A percentile compares a stretch with the other conserved stretches of the same genome.
These are phyloP conservation scores for Kodamaea alishanica DNA, from an alignment of 1,139 yeast species.

Conservation along the genomic window DNA sequence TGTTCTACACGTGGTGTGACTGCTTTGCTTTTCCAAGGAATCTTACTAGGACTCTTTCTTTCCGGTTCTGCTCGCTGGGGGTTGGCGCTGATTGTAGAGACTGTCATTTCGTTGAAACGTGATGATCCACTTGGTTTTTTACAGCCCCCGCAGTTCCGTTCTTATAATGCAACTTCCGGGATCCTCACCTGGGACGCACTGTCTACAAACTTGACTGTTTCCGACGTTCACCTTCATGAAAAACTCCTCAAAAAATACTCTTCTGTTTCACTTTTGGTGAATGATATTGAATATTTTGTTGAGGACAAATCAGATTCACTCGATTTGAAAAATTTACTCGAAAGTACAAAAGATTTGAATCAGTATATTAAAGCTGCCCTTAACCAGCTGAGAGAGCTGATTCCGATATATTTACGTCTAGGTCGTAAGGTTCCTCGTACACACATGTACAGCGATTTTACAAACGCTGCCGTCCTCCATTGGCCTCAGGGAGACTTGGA, in stretches of 20 bases:
- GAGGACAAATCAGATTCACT: constrained; percentile 45
- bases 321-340: constrained; percentile 38
- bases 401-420: constrained; percentile 50
- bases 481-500: constrained; percentile 58
- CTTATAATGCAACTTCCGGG: constrained; percentile 32
- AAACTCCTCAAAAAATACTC: constrained; percentile 18
- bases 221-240: constrained; percentile 5
- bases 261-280: constrained; percentile 63
- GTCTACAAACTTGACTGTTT: constrained; percentile 1
- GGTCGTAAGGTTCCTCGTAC: constrained; percentile 48
- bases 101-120: constrained; percentile 61
- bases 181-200: constrained; percentile 31
- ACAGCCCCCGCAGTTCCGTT: constrained; percentile 53
- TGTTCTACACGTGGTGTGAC: constrained; percentile 74
- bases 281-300: constrained; percentile 74
- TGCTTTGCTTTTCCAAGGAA: constrained; percentile 76
- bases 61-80: constrained; percentile 95
- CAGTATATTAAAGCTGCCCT: constrained; percentile 17
- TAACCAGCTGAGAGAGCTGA: constrained; percentile 26
- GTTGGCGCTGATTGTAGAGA: constrained; percentile 82
- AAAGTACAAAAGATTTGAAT: constrained; percentile 23
- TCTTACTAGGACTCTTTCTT: constrained; percentile 71
- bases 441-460: constrained; percentile 46
- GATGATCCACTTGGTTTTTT: constrained; percentile 70
- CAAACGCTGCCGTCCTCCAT: constrained; percentile 51